Evolutionary conservation across 2,329 filamentous ascomycete genomes (phyloP), one percentile per base, ranked within the genome.

Genomic region (Pseudogymnoascus verrucosus): DNA sequence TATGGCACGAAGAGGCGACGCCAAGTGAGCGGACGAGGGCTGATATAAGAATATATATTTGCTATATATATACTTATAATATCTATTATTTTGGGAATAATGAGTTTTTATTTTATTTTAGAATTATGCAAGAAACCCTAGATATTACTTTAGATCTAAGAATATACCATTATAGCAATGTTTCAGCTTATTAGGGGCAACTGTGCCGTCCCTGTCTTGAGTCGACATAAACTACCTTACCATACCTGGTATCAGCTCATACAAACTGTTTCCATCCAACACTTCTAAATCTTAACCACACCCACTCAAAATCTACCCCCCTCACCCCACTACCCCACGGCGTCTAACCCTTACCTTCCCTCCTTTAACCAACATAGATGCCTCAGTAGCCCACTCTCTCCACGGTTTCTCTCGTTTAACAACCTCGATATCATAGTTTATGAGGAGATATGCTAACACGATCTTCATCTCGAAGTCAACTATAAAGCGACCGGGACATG

Each of bases 401-500:
- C 68, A 64, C 1, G 71, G 71, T 14, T 72, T 66, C 54, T 66
- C 64, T 8, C 62, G 57, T 21, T 67, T 63, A 39, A 69, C 64
- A 4, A 68, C 51, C 62, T 69, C 67, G 28, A 73, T 66, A 51
- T 73, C 69, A 44, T 70, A 71, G 44, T 67, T 61, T 62, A 61
- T 34, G 19, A 71, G 21, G 1, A 70, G 12, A 42, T 62, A 62
- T 3, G 64, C 59, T n/a, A 70, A 12, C 14, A 70, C 39, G 47
- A 71, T 64, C 69, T 72, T 70, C 8, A 71, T 64, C 61, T 69
- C 64, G 19, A 69, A 67, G 16, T 65, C 67, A n/a, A 70, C 66
- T 62, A 71, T 65, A 57, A 70, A 72, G 7, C 71, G 64, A 0
- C 71, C 71, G 2, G 71, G 71, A 23, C 72, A 74, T 23, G 72